Evolutionary conservation across 2,329 filamentous ascomycete genomes (phyloP).

Genomic region (Paraconiothyrium sp.): DNA sequence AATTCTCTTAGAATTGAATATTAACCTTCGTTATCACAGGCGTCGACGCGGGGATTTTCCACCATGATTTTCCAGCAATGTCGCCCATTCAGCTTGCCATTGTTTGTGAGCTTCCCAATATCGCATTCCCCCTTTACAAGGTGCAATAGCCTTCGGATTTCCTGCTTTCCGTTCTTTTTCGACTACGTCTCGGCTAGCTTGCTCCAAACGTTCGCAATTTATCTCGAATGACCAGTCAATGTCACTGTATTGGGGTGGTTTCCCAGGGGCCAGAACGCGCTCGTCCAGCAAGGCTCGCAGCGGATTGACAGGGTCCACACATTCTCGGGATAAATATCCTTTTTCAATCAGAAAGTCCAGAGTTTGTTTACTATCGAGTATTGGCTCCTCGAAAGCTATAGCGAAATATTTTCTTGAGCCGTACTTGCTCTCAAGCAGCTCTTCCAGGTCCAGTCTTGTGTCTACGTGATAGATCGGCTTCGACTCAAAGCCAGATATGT

Average conservation of each 20-base stretch:
- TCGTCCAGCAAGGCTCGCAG: background rate
- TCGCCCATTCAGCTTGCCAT: no score
- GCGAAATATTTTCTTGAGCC: no score
- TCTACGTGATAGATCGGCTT: background rate
- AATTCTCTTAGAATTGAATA: no score
- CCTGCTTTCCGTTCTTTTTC: background rate
- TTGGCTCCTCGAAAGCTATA: background rate
- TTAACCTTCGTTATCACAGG: no score
- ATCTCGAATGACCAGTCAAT: background rate
- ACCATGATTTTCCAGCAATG: no score
- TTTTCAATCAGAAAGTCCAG: background rate
- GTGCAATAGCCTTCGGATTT: background rate
- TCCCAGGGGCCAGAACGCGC: background rate
- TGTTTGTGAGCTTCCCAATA: background rate
- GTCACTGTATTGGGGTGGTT: background rate
- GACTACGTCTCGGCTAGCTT: background rate
- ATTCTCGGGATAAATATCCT: background rate
- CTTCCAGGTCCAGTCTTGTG: background rate
- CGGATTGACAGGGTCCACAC: background rate
- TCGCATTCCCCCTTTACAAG: background rate
- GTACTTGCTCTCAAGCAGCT: background rate
- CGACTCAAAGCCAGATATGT: background rate
- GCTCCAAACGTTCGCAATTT: background rate
- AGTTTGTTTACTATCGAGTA: background rate
- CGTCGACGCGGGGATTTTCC: no score